These are phyloP conservation scores for Penicillium digitatum DNA, from an alignment of 2,329 filamentous ascomycete genomes.

Conservation along the genomic window DNA sequence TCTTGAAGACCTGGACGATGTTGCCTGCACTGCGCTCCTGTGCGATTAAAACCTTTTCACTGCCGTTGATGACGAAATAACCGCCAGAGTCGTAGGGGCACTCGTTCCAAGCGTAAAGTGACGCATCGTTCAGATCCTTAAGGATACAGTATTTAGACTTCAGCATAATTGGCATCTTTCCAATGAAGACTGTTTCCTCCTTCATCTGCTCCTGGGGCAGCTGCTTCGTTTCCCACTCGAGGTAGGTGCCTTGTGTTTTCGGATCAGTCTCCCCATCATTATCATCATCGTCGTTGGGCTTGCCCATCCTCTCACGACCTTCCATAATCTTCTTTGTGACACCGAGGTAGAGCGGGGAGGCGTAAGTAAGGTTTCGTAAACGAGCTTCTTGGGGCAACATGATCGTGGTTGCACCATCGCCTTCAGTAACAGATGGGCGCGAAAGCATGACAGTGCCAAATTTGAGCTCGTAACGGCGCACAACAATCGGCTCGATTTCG, in stretches of 20 bases:
- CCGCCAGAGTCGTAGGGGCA: constrained; percentile 97
- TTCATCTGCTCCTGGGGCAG: constrained; percentile 51
- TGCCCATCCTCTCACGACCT: constrained; percentile 69
- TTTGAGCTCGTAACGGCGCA: constrained; percentile 91
- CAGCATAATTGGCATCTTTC: constrained; percentile 95
- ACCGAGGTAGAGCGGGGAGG: constrained; percentile 82
- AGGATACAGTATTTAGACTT: constrained; percentile 95
- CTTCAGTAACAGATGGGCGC: constrained; percentile 85
- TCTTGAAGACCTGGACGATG: constrained; percentile 98
- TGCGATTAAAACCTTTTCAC: constrained; percentile 96
- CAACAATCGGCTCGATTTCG: constrained; percentile 69
- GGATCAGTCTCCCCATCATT: constrained; percentile 52
- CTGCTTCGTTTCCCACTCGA: constrained; percentile 48
- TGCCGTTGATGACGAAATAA: constrained; percentile 99
- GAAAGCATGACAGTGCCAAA: constrained; percentile 88
- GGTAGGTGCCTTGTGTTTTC: constrained; percentile 41
- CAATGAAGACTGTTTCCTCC: constrained; percentile 78
- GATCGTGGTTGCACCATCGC: constrained; percentile 79
- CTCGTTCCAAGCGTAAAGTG: constrained; percentile 87
- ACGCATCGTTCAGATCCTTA: constrained; percentile 75
- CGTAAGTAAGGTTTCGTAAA: constrained; percentile 91
- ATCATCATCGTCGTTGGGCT: constrained; percentile 58
- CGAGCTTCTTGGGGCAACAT: constrained; percentile 93
- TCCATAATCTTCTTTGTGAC: constrained; percentile 81
- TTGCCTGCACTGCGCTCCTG: constrained; percentile 97